Base-by-base conservation (phyloP, 2,329 filamentous ascomycete genomes). In the Sporothrix luriei region DNA sequence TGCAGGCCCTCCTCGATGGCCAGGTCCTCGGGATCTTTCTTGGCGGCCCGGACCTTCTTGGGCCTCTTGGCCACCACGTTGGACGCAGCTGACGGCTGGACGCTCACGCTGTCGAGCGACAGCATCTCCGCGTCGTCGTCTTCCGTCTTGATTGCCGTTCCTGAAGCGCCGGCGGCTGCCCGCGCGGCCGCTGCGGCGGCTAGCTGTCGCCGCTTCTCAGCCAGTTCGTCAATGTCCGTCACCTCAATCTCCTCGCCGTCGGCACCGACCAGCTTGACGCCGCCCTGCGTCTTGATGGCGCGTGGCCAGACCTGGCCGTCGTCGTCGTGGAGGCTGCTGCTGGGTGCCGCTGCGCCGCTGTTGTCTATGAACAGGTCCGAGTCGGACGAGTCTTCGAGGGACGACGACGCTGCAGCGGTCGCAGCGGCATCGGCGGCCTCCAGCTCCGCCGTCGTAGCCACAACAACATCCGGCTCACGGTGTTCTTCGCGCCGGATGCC, bases 381-480 rank as follows among this genome's bases (percentile, higher is more conserved):
- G 9, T 74, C 74, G 2, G 73, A 74, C 4, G 70, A 59, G 13
- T 73, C 74, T 21, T 80, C 81, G 1, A 67, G 62, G 6, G 54
- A 21, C 11, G 46, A 43, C 1, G 49, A 55, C 1, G 13, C 68
- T 0, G 46, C 46, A 5, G 24, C 68, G 0, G 46, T 62, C 0
- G 68, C 46, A 0, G 54, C 82, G 80, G 55, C 79, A 14, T 61
- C 81, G 0, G 79, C 81, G 2, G 84, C 85, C 72, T 87, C 84
- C 14, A 87, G 79, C 73, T 88, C 85, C 49, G 84, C 85, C n/a
- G 84, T 83, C 0, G 84, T 87, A 13, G 85, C 83, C 62, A 87
- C 83, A 67, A 84, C 80, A 40, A 85, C 77, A n/a, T 82, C 83
- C 29, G 82, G 79, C 19, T 87, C 83, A 75, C 85, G 83, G 73